Evolutionary conservation across 2,329 filamentous ascomycete genomes (phyloP).

Genomic region (Coniosporium tulheliwenetii): DNA sequence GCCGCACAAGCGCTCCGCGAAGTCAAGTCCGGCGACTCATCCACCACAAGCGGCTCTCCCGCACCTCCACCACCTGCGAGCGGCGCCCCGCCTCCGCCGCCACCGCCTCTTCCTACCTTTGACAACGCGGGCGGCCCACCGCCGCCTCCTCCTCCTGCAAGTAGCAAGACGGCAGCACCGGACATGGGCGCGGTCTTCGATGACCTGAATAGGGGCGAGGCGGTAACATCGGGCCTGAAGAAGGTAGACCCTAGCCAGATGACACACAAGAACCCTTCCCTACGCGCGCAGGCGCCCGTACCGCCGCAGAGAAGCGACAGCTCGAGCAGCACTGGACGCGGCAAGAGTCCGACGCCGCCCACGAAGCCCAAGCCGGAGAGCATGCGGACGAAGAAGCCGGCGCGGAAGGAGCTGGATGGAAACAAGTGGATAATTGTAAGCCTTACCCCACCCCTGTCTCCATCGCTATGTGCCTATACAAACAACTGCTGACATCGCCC

Average conservation of each 20-base stretch:
- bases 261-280: conserved; percentile 94
- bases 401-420: conserved; percentile 34
- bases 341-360: conserved; percentile 75
- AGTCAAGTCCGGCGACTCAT: conserved; percentile 26
- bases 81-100: conserved; percentile 42
- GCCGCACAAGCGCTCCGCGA: conserved; percentile 54
- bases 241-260: conserved; percentile 94
- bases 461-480: not conserved
- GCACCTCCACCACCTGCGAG: conserved; percentile 37
- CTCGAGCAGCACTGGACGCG: conserved; percentile 36
- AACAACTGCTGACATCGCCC: conserved; percentile 1
- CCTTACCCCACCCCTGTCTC: conserved; percentile 3
- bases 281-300: conserved; percentile 60
- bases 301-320: conserved; percentile 42
- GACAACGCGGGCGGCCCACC: conserved; percentile 38
- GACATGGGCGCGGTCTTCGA: conserved; percentile 83
- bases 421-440: conserved; percentile 86
- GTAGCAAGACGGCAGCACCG: conserved; percentile 27
- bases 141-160: conserved; percentile 42
- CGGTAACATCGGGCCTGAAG: conserved; percentile 74
- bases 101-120: conserved; percentile 47
- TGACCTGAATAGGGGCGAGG: conserved; percentile 74
- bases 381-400: conserved; percentile 31
- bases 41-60: conserved; percentile 18
- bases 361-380: conserved; percentile 41